Percentiles rank a stretch among this genome's conserved stretches.
phyloP scores from a whole-genome alignment of 2,329 filamentous ascomycete species.

The Aspergillus sergii region DNA sequence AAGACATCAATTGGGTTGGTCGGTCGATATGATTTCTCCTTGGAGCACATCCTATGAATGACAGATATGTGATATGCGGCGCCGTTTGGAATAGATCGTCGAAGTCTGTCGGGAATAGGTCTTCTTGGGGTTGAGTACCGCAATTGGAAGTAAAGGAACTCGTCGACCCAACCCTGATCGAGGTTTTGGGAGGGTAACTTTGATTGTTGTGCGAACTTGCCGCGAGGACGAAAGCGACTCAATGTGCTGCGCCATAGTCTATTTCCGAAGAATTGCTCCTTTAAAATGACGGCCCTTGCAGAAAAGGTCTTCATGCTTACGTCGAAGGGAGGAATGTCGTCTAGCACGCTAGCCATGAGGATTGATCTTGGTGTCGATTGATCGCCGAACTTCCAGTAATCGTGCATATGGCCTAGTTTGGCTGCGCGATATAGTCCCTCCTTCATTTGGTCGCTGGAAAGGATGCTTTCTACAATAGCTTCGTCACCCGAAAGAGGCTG shows the following conservation, averaged over 20 bases:
- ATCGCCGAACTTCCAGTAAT: background rate
- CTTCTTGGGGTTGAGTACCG: background rate
- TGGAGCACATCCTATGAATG: background rate
- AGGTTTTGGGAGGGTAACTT: background rate
- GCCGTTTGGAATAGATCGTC: background rate
- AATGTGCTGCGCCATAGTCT: background rate
- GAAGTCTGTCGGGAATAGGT: background rate
- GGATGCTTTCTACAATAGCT: background rate
- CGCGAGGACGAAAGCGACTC: no score
- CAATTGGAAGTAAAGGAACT: background rate
- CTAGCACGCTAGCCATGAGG: background rate
- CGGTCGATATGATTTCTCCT: background rate
- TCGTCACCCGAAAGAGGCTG: background rate
- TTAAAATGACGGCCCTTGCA: background rate
- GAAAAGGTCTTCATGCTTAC: background rate
- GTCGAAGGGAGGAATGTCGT: background rate
- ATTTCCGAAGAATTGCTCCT: background rate
- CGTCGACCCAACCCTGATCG: background rate
- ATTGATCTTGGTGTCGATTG: background rate
- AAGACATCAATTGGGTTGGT: background rate
- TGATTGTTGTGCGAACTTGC: background rate
- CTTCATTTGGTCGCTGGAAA: background rate
- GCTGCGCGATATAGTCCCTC: background rate
- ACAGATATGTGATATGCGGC: background rate
- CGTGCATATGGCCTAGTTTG: background rate